Conservation (phyloP, 768 basidiomycete genomes). For the Phylloporus sp. region DNA sequence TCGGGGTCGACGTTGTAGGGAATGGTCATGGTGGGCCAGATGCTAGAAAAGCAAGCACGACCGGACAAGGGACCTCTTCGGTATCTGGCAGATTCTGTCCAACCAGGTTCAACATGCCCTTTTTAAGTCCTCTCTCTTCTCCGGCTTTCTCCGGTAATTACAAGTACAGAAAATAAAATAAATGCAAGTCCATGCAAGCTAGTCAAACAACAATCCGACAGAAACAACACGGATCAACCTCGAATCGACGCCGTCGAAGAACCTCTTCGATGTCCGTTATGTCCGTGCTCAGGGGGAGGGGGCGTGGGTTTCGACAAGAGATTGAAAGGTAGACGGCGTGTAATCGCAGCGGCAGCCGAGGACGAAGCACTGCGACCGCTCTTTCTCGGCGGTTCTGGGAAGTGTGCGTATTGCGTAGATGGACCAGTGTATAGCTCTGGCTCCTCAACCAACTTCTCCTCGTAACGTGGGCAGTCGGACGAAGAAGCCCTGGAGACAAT, state of each 20-base stretch:
- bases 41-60: not conserved
- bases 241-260: conserved; percentile 39
- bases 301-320: conserved; percentile 55
- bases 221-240: conserved; percentile 19
- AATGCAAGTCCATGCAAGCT: conserved; percentile 9
- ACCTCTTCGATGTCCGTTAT: conserved; percentile 40
- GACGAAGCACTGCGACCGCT: conserved; percentile 36
- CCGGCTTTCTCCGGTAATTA: conserved; percentile 25
- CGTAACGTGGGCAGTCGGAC: conserved; percentile 44
- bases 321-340: conserved; percentile 66
- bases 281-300: conserved; percentile 25
- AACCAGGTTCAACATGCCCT: conserved; percentile 6
- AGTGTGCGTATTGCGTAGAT: conserved; percentile 64
- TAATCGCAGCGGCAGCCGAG: conserved; percentile 46
- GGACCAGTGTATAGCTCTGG: conserved; percentile 58
- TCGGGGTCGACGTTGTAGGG: conserved; percentile 49
- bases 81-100: not conserved
- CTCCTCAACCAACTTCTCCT: conserved; percentile 40
- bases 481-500: conserved; percentile 53
- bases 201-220: conserved; percentile 24
- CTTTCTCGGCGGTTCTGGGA: conserved; percentile 61
- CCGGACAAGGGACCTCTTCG: not conserved
- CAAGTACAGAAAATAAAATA: not conserved
- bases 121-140: conserved; percentile 4
- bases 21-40: conserved; percentile 48